Percentiles rank a stretch among this genome's conserved stretches.
Conservation (phyloP, 2,329 filamentous ascomycete genomes). For the Colletotrichum musicola region DNA sequence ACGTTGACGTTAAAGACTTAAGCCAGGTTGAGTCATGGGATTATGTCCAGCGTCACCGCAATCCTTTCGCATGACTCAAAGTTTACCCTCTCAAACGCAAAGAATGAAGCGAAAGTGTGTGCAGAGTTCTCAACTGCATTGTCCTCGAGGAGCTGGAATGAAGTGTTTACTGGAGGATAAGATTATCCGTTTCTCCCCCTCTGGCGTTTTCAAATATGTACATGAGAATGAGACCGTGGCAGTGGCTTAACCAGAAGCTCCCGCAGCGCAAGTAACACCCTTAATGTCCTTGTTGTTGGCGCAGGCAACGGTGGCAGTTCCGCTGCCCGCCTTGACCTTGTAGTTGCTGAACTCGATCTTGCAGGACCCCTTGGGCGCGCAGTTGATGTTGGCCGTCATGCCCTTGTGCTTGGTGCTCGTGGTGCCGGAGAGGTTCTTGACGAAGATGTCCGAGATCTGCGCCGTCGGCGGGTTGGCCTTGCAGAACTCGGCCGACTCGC, state of each 20-base stretch:
- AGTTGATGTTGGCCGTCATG: constrained; percentile 52
- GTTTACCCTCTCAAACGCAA: too few species aligned
- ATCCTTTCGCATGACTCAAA: too few species aligned
- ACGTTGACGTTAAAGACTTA: too few species aligned
- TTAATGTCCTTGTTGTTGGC: neutral
- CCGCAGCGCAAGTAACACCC: neutral
- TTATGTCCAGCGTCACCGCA: too few species aligned
- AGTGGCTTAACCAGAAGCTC: neutral
- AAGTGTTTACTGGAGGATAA: too few species aligned
- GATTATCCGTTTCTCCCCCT: too few species aligned
- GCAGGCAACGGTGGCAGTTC: neutral
- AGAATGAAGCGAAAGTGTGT: too few species aligned
- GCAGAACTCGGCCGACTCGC: constrained; percentile 52
- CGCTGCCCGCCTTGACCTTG: constrained; percentile 44
- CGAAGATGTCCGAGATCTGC: constrained; percentile 49
- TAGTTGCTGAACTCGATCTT: constrained; percentile 49
- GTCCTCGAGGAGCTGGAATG: too few species aligned
- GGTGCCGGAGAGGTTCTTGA: constrained; percentile 53
- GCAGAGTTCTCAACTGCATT: too few species aligned
- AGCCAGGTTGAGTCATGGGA: too few species aligned
- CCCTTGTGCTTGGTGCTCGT: constrained; percentile 52
- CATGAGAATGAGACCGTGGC: too few species aligned
- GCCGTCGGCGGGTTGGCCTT: constrained; percentile 49
- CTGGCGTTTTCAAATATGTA: too few species aligned
- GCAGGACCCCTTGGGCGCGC: constrained; percentile 52